These are phyloP conservation scores for Vitis hybrid DNA, from an alignment of 177 flowering plant genomes.

Conservation along the genomic window DNA sequence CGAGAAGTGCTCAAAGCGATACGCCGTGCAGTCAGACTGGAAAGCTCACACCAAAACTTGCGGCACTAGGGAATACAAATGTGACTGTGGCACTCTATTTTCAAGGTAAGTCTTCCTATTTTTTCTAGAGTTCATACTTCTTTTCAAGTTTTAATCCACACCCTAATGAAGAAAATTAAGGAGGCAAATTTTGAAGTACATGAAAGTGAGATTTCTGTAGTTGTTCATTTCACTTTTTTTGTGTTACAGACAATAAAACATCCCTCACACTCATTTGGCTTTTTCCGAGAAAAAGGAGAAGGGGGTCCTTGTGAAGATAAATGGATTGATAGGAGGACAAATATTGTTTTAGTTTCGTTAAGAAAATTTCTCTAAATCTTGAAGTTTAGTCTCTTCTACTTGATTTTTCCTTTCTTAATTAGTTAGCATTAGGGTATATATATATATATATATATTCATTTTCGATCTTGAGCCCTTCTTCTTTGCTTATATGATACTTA, in stretches of 20 bases:
- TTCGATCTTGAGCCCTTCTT: no score
- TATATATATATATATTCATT: no score
- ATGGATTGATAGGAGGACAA: no score
- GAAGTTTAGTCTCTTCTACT: no score
- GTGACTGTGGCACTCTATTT: conserved; percentile 86
- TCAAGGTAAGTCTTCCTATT: conserved; percentile 51
- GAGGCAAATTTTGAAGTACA: neutral
- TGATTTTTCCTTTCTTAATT: neutral
- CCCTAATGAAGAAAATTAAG: neutral
- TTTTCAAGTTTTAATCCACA: neutral
- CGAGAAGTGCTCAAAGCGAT: conserved; percentile 84
- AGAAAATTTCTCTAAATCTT: neutral
- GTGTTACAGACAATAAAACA: neutral
- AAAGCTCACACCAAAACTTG: conserved; percentile 93
- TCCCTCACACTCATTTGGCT: neutral
- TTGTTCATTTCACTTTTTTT: neutral
- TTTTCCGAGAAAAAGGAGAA: neutral
- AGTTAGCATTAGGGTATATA: neutral
- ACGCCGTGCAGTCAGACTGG: conserved; percentile 96
- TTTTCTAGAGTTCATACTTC: neutral
- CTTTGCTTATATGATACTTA: no score
- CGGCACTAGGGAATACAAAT: conserved; percentile 87
- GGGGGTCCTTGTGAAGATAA: neutral
- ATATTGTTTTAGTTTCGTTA: no score
- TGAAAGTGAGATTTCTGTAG: conserved; percentile 9